phyloP scores from a whole-genome alignment of 2,329 filamentous ascomycete species.

The Colletotrichum scovillei region DNA sequence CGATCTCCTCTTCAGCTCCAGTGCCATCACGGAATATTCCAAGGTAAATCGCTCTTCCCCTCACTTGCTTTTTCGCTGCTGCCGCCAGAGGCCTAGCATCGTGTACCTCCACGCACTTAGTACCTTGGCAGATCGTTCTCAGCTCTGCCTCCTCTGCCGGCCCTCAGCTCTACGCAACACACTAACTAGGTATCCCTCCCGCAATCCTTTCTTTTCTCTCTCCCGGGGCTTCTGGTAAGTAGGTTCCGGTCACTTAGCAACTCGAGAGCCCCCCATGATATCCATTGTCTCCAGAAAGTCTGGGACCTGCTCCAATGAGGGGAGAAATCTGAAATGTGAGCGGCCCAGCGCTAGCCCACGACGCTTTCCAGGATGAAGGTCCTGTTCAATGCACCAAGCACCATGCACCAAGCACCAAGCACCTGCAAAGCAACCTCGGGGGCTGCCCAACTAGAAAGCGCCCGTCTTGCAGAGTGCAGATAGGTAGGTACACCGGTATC shows the following conservation, averaged over 20 bases:
- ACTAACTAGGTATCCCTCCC: too few species aligned
- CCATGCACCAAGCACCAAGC: not conserved
- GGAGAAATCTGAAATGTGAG: not conserved
- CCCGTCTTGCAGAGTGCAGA: not conserved
- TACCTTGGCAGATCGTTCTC: not conserved
- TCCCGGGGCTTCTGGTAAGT: too few species aligned
- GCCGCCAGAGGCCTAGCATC: not conserved
- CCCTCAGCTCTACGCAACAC: not conserved
- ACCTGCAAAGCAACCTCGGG: not conserved
- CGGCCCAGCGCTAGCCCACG: not conserved
- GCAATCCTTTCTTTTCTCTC: too few species aligned
- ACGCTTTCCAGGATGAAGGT: not conserved
- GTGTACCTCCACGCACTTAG: not conserved
- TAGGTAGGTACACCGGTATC: not conserved
- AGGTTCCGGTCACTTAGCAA: not conserved
- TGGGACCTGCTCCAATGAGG: constrained; percentile 3
- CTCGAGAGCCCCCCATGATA: not conserved
- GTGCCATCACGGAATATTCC: not conserved
- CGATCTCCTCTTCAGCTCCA: constrained; percentile 3
- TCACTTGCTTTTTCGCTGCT: not conserved
- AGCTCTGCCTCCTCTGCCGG: not conserved
- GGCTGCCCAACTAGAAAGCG: not conserved
- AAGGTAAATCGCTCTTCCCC: not conserved
- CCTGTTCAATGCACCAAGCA: not conserved
- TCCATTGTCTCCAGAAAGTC: not conserved